Conservation (phyloP, 139 green algal genomes). For the Limnomonas spitsbergensis region DNA sequence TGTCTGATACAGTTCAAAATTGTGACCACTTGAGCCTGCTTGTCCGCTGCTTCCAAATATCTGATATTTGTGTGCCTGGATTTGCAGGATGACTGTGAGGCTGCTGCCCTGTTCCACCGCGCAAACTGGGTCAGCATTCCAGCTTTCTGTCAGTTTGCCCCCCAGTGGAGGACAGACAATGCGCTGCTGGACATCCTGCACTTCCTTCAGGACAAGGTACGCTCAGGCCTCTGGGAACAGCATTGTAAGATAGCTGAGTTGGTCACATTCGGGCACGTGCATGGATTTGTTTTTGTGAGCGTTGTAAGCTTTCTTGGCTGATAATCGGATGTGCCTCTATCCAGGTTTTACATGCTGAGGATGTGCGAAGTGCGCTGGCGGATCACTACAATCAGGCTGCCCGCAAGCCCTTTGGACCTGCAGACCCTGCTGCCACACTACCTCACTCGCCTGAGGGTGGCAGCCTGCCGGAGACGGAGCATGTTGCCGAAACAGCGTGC, state of each 20-base stretch:
- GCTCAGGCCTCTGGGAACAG: not conserved
- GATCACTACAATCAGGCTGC: conserved; percentile 9
- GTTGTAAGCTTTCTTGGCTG: too few species aligned
- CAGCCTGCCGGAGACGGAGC: not conserved
- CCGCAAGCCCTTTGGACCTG: not conserved
- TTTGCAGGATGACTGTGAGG: conserved; percentile 4
- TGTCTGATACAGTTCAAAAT: not conserved
- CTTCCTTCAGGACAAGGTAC: conserved; percentile 38
- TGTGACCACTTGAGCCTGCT: not conserved
- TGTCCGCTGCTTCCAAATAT: not conserved
- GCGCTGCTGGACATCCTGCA: conserved; percentile 36
- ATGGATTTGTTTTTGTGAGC: not conserved
- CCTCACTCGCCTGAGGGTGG: not conserved
- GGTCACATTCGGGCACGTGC: not conserved
- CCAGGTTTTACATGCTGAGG: conserved; percentile 1
- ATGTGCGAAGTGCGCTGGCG: not conserved
- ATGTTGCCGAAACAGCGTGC: not conserved
- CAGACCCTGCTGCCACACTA: not conserved
- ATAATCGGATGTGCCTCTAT: not conserved
- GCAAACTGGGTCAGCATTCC: conserved; percentile 23
- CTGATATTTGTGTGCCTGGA: too few species aligned
- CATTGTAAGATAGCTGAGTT: not conserved
- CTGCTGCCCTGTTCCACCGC: not conserved
- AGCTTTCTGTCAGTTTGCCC: conserved; percentile 17
- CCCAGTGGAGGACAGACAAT: conserved; percentile 20